Evolutionary conservation across 2,329 filamentous ascomycete genomes (phyloP).

Genomic region (Thielaviopsis euricoi): DNA sequence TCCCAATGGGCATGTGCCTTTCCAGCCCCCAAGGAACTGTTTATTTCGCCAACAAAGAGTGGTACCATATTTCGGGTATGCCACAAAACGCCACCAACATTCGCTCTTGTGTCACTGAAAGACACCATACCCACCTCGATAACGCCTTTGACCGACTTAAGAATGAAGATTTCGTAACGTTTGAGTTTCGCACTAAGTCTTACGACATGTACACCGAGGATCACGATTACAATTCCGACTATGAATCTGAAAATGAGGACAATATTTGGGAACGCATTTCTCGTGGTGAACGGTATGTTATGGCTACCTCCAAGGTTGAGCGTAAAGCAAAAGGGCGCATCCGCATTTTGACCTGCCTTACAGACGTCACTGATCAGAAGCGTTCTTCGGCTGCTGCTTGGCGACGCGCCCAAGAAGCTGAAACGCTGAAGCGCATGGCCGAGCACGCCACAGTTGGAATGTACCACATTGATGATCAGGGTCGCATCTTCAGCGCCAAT

Average conservation of each 20-base stretch:
- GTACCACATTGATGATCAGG: constrained; percentile 36
- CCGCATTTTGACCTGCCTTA: constrained; percentile 31
- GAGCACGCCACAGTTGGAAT: constrained; percentile 38
- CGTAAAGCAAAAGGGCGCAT: constrained; percentile 26
- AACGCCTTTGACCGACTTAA: constrained; percentile 15
- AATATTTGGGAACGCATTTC: constrained; percentile 7
- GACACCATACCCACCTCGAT: constrained; percentile 26
- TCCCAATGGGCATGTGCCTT: constrained; percentile 60
- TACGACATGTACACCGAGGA: not conserved
- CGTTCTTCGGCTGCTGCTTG: constrained; percentile 31
- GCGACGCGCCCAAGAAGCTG: constrained; percentile 32
- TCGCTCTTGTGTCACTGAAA: constrained; percentile 28
- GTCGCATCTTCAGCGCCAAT: constrained; percentile 33
- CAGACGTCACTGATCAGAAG: constrained; percentile 34
- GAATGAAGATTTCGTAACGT: constrained; percentile 23
- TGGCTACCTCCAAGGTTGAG: constrained; percentile 32
- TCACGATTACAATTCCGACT: not conserved
- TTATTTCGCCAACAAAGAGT: constrained; percentile 56
- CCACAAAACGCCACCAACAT: constrained; percentile 20
- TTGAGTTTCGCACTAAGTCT: constrained; percentile 28
- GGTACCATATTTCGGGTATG: constrained; percentile 33
- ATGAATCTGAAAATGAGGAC: constrained; percentile 6
- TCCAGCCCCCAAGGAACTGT: constrained; percentile 47
- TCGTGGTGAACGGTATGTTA: constrained; percentile 22
- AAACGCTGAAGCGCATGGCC: constrained; percentile 36